Conservation (phyloP, 768 basidiomycete genomes). For the Clavaria fumosa region DNA sequence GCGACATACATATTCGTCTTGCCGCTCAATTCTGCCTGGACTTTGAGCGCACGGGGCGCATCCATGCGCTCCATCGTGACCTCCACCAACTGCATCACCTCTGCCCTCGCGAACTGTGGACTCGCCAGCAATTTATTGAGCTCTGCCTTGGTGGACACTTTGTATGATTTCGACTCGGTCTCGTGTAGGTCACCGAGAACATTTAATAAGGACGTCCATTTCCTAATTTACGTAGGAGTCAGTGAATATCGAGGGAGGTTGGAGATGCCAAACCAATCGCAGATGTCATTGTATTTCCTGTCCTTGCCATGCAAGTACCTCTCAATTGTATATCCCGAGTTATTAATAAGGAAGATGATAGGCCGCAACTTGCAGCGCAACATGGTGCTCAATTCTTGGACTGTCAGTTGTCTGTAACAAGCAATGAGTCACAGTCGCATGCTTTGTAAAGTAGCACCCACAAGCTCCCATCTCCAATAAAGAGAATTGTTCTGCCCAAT, state of each 20-base stretch:
- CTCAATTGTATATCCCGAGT: slow-evolving; percentile 81
- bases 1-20: slow-evolving; percentile 31
- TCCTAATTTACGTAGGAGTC: slow-evolving; percentile 17
- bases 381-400: slow-evolving; percentile 81
- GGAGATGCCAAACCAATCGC: slow-evolving; percentile 29
- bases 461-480: slow-evolving; percentile 76
- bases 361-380: slow-evolving; percentile 56
- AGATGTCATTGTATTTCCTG: slow-evolving; percentile 79
- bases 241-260: background rate
- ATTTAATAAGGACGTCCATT: slow-evolving; percentile 49
- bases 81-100: slow-evolving; percentile 68
- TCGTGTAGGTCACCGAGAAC: slow-evolving; percentile 40
- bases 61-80: slow-evolving; percentile 61
- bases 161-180: slow-evolving; percentile 42
- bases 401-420: slow-evolving; percentile 58
- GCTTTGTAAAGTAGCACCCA: no score
- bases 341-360: slow-evolving; percentile 74
- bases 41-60: slow-evolving; percentile 47
- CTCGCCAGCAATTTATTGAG: slow-evolving; percentile 54
- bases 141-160: slow-evolving; percentile 49
- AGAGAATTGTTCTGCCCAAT: slow-evolving; percentile 59
- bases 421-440: no score
- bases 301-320: slow-evolving; percentile 52
- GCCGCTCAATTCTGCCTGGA: slow-evolving; percentile 39
- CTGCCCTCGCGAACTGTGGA: slow-evolving; percentile 40